Conservation (phyloP, 78 protist species). For the Planoprotostelium fungivorum region DNA sequence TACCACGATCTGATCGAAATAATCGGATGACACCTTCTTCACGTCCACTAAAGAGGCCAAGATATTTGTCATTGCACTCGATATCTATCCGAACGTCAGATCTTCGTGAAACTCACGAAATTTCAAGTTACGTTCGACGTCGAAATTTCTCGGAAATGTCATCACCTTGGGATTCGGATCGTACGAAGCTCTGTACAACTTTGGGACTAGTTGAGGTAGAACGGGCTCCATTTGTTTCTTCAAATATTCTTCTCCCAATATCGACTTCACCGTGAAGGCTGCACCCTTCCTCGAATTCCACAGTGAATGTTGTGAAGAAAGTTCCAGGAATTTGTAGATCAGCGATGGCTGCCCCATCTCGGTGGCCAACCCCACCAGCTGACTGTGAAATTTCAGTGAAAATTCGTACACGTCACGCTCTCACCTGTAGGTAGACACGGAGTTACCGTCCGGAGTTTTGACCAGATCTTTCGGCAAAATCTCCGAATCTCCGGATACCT, state of each 20-base stretch:
- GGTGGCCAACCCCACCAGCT: constrained; percentile 17
- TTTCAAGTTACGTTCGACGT: not conserved
- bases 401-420: too few species aligned
- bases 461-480: constrained; percentile 8
- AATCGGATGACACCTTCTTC: constrained; percentile 30
- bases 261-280: constrained; percentile 54
- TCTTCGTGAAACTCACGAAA: not conserved
- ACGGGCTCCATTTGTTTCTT: constrained; percentile 49
- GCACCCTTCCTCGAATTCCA: constrained; percentile 77
- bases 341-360: constrained; percentile 77
- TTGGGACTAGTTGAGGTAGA: constrained; percentile 61
- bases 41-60: not conserved
- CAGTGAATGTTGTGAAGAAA: constrained; percentile 55
- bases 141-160: constrained; percentile 12
- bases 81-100: not conserved
- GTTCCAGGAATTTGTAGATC: constrained; percentile 65
- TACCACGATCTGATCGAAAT: constrained; percentile 25
- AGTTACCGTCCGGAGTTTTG: constrained; percentile 22
- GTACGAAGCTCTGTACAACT: constrained; percentile 55
- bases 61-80: not conserved
- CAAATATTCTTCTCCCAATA: constrained; percentile 12
- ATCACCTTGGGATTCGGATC: constrained; percentile 70
- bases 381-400: too few species aligned
- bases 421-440: constrained; percentile 31
- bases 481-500: not conserved